A percentile compares a stretch with the other conserved stretches of the same genome.
Evolutionary conservation across 164 flowering plant species (phyloP).

Genomic region (Brasenia schreberi): DNA sequence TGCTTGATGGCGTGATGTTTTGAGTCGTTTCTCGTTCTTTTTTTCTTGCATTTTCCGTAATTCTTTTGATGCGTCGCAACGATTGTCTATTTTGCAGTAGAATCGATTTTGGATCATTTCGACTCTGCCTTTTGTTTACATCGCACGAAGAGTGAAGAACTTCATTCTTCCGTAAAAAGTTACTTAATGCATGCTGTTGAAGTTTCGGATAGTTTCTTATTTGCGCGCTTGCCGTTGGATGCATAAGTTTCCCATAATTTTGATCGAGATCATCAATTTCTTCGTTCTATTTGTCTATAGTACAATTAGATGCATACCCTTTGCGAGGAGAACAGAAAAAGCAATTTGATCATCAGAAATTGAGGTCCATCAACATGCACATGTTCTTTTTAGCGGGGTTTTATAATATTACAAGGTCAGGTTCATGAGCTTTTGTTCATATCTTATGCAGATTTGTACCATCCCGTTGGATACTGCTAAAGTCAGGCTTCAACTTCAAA

Average conservation of each 20-base stretch:
- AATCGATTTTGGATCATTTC: no score
- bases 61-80: no score
- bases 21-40: no score
- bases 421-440: neutral
- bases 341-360: neutral
- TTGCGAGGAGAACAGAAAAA: neutral
- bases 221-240: neutral
- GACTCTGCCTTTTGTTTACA: no score
- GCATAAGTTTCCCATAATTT: neutral
- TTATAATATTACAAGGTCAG: neutral
- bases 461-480: conserved; percentile 92
- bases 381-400: neutral
- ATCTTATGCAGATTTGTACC: conserved; percentile 59
- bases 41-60: no score
- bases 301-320: neutral
- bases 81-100: no score
- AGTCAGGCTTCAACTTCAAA: conserved; percentile 94
- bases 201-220: no score
- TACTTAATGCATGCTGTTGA: no score
- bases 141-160: no score
- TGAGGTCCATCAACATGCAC: neutral
- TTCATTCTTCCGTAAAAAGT: no score
- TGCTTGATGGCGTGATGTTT: no score
- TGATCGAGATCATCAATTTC: neutral
- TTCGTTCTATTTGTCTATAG: neutral